Base-by-base conservation (phyloP, 2,329 filamentous ascomycete genomes). In the Knufia petricola region DNA sequence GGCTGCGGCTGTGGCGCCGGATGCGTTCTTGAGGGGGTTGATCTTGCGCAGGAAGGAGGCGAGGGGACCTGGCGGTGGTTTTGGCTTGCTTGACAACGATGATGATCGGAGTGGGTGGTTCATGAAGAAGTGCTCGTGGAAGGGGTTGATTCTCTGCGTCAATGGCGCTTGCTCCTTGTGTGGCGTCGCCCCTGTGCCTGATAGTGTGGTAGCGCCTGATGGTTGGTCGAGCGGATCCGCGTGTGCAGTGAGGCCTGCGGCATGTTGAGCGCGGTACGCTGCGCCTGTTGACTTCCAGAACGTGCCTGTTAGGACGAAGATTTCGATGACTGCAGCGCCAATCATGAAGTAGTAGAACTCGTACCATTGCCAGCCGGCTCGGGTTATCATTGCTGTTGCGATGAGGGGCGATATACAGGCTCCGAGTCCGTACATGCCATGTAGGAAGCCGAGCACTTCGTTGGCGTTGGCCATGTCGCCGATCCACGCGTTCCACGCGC, bases 401-500 rank as follows among this genome's bases (percentile, higher is more conserved):
- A 87, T 74, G 2, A 87, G 64, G 0, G 85, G 84, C 1, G 74
- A 71, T 13, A 87, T 69, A 0, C 81, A 79, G 1, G 79, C 84
- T 0, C 85, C 85, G 0, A 85, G 59, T 0, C 84, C 84, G 59
- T 87, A 90, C 31, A 77, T 77, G 1, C 77, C 82, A 61, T 88
- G 84, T 21, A 89, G 65, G 50, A 87, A 72, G 1, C 85, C 85
- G 1, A 87, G 73, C 8, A 89, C 69, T 60, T 87, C 80, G 61
- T 88, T 88, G 8, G 82, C 76, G 51, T 78, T 76, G 9, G 77
- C 71, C 77, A 89, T 84, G 57, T 81, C 83, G n/a, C 84, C 85
- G 21, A 79, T 73, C 73, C 75, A 78, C 0, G 75, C 75, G 59
- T 78, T 78, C 70, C 76, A 81, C 2, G 69, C 75, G 50, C 69